Conservation (phyloP, 495 filamentous ascomycete species). For the Cairneyella variabilis region DNA sequence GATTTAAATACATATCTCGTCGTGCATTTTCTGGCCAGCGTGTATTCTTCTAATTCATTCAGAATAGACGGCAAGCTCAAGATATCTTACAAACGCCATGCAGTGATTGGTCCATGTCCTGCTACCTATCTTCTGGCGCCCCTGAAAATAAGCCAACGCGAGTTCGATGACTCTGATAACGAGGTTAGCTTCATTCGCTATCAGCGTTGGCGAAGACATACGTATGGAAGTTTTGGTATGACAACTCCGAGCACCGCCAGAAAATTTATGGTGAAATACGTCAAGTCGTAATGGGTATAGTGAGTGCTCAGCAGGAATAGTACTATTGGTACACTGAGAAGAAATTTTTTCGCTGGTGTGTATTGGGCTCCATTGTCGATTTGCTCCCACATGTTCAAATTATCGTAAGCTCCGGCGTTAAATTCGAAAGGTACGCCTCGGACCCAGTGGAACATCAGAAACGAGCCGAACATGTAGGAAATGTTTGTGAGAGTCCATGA, state of each 20-base stretch:
- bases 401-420: constrained; percentile 98
- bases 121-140: constrained; percentile 49
- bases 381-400: constrained; percentile 99
- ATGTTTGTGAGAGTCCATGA: constrained; percentile 99
- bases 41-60: constrained; percentile 16
- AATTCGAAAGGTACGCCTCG: constrained; percentile 98
- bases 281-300: constrained; percentile 95
- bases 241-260: constrained; percentile 86
- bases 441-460: constrained; percentile 99
- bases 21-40: constrained; percentile 7
- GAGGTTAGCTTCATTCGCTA: constrained; percentile 11
- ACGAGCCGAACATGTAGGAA: constrained; percentile 97
- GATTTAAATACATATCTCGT: constrained; percentile 22
- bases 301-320: constrained; percentile 96
- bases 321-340: constrained; percentile 88
- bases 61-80: constrained; percentile 12
- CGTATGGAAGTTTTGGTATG: constrained; percentile 91
- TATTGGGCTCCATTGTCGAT: constrained; percentile 99
- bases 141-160: constrained; percentile 63
- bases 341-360: constrained; percentile 96
- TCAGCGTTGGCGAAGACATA: constrained; percentile 45
- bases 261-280: constrained; percentile 96
- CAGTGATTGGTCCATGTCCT: constrained; percentile 6
- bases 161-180: constrained; percentile 63
- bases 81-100: constrained; percentile 28